Conservation (phyloP, 805 yeast genomes). For the Spencermartinsiella europaea region DNA sequence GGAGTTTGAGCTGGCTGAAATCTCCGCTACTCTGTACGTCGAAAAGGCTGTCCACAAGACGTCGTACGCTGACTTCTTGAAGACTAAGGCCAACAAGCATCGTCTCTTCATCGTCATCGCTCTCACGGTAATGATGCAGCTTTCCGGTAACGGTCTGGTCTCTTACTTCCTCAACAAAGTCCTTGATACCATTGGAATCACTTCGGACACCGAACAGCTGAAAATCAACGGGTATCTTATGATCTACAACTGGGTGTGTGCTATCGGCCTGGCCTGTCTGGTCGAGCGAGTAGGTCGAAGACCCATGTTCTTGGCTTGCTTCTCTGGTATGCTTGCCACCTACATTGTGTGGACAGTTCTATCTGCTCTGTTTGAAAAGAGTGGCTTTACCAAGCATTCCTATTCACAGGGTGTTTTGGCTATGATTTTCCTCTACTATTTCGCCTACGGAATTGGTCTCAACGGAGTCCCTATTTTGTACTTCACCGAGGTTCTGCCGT, state of each 20-base stretch:
- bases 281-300: conserved; percentile 13
- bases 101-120: conserved; percentile 7
- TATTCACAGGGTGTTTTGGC: conserved; percentile 7
- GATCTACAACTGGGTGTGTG: not conserved
- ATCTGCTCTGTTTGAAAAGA: conserved; percentile 33
- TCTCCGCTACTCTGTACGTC: conserved; percentile 11
- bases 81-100: conserved; percentile 7
- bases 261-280: not conserved
- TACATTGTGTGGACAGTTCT: conserved; percentile 38
- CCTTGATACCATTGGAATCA: conserved; percentile 49
- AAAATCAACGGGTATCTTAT: conserved; percentile 1
- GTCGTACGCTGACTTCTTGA: conserved; percentile 7
- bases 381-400: conserved; percentile 4
- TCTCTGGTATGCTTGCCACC: conserved; percentile 9
- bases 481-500: conserved; percentile 25
- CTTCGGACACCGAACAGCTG: conserved; percentile 17
- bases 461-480: conserved; percentile 22
- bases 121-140: conserved; percentile 11
- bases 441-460: conserved; percentile 1
- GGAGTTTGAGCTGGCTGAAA: conserved; percentile 15
- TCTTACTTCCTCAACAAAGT: conserved; percentile 46
- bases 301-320: conserved; percentile 9
- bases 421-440: conserved; percentile 5
- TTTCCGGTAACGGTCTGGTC: conserved; percentile 15
- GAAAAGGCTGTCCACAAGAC: conserved; percentile 8